These are phyloP conservation scores for Agastache rugosa DNA, from an alignment of 257 asterid species.

Conservation along the genomic window DNA sequence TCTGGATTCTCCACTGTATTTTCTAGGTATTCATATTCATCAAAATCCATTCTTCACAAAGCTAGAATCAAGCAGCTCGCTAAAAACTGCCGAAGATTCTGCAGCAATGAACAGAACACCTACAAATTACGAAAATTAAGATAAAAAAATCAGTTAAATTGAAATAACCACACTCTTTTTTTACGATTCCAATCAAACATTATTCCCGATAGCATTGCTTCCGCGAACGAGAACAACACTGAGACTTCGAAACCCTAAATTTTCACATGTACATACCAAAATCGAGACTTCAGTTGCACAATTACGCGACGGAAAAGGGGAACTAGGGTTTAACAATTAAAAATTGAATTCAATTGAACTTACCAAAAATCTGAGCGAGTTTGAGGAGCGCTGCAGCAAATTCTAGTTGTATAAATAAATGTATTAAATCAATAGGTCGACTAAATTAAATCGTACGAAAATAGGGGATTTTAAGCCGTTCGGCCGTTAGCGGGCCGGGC, in stretches of 20 bases:
- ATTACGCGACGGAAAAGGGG: background rate
- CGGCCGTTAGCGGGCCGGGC: constrained; percentile 20
- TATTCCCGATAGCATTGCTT: constrained; percentile 19
- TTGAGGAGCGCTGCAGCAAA: constrained; percentile 26
- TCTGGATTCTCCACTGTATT: constrained; percentile 59
- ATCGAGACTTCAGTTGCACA: constrained; percentile 5
- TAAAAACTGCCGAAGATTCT: constrained; percentile 13
- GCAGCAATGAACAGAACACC: constrained; percentile 27
- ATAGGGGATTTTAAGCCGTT: background rate
- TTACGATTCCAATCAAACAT: background rate
- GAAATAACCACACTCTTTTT: background rate
- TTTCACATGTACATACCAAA: background rate
- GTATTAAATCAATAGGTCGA: background rate
- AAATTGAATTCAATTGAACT: constrained; percentile 23
- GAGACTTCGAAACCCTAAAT: constrained; percentile 35
- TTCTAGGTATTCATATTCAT: constrained; percentile 62
- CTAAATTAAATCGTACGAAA: constrained; percentile 3
- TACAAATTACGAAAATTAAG: constrained; percentile 18
- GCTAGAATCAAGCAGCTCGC: constrained; percentile 17
- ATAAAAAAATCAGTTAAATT: background rate
- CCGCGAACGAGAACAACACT: constrained; percentile 13
- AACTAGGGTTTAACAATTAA: constrained; percentile 43
- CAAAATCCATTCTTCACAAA: constrained; percentile 54
- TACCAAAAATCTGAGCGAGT: constrained; percentile 25
- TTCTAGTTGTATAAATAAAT: background rate